A percentile compares a stretch with the other conserved stretches of the same genome.
Evolutionary conservation across 805 yeast species (phyloP).

Genomic region (Yamadazyma olivae): DNA sequence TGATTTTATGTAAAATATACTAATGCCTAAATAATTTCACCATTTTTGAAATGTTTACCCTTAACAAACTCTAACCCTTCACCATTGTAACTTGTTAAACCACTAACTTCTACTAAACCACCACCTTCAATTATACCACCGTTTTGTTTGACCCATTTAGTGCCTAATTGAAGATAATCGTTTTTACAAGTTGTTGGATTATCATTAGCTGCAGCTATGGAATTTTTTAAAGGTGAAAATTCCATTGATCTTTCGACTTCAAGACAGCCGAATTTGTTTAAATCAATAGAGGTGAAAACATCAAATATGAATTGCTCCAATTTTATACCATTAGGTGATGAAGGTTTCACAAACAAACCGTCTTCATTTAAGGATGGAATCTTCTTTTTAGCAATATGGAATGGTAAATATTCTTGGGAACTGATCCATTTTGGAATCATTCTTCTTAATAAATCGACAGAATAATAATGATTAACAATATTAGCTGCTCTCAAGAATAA

Average conservation of each 20-base stretch:
- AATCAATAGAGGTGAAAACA: slow-evolving; percentile 76
- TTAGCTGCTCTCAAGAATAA: slow-evolving; percentile 89
- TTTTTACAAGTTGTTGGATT: slow-evolving; percentile 78
- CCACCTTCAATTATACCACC: slow-evolving; percentile 60
- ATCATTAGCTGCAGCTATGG: slow-evolving; percentile 76
- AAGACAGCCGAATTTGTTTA: slow-evolving; percentile 78
- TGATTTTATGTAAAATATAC: too few relatives aligned
- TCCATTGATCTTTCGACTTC: slow-evolving; percentile 86
- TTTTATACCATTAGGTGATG: slow-evolving; percentile 83
- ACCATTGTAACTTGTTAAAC: slow-evolving; percentile 70
- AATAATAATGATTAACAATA: slow-evolving; percentile 94
- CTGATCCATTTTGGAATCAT: slow-evolving; percentile 69
- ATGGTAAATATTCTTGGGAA: slow-evolving; percentile 71
- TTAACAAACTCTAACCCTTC: slow-evolving; percentile 61
- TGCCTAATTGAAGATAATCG: slow-evolving; percentile 63
- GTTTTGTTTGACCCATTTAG: slow-evolving; percentile 65
- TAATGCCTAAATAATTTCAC: slow-evolving; percentile 21
- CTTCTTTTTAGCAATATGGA: slow-evolving; percentile 91
- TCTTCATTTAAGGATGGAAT: slow-evolving; percentile 55
- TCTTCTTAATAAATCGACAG: slow-evolving; percentile 63
- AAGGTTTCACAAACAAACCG: slow-evolving; percentile 54
- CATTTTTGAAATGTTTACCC: slow-evolving; percentile 41
- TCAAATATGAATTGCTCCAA: slow-evolving; percentile 97
- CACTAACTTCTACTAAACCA: slow-evolving; percentile 70
- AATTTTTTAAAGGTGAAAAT: slow-evolving; percentile 93